Conservation (phyloP, 2,329 filamentous ascomycete genomes). For the Sporothrix sp. region DNA sequence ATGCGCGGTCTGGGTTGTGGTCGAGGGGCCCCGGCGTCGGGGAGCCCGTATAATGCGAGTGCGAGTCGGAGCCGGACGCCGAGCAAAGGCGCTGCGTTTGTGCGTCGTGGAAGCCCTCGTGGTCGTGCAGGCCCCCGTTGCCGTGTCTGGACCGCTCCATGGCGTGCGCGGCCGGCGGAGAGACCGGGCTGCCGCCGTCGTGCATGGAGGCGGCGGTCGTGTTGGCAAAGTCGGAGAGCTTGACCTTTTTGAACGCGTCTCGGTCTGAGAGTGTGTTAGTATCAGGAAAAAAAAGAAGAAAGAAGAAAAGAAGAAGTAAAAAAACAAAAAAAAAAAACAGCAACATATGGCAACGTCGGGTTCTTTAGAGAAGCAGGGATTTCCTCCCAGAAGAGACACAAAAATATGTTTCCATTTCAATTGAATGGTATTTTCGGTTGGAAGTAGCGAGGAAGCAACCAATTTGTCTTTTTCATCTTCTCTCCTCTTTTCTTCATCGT, state of each 20-base stretch:
- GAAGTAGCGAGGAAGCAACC: neutral
- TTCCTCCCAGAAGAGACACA: neutral
- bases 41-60: constrained; percentile 35
- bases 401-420: constrained; percentile 6
- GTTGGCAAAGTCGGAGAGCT: too few relatives aligned
- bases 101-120: constrained; percentile 17
- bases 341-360: too few relatives aligned
- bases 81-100: constrained; percentile 41
- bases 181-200: neutral
- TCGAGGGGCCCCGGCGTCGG: constrained; percentile 27
- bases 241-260: too few relatives aligned
- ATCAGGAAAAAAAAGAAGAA: too few relatives aligned
- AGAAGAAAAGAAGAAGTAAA: too few relatives aligned
- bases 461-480: neutral
- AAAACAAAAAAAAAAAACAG: constrained; percentile 2
- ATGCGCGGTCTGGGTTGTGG: constrained; percentile 24
- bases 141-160: constrained; percentile 35
- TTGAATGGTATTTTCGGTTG: neutral
- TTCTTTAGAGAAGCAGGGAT: constrained; percentile 1
- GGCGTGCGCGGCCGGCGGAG: constrained; percentile 28
- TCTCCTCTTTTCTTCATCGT: neutral
- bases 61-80: constrained; percentile 32
- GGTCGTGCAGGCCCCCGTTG: constrained; percentile 19
- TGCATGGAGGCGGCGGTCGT: constrained; percentile 23
- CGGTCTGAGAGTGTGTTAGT: too few relatives aligned